These are phyloP conservation scores for Carex parvula DNA, from an alignment of 176 grass and related monocot genomes.

Conservation along the genomic window DNA sequence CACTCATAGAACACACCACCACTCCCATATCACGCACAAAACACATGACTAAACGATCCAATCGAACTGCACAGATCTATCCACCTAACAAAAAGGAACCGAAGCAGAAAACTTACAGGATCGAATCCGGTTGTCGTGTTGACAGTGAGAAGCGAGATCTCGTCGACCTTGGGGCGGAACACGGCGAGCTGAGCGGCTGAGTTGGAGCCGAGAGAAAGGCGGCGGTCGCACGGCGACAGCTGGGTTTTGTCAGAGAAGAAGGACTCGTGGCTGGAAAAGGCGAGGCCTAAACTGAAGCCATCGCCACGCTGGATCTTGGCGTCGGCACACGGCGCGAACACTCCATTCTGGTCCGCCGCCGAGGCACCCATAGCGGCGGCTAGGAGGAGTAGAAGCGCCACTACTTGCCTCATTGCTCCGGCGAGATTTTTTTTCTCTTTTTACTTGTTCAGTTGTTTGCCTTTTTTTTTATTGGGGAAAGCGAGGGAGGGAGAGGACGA, in stretches of 20 bases:
- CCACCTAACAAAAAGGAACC: background rate
- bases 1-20: background rate
- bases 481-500: background rate
- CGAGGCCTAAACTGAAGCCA: conserved; percentile 87
- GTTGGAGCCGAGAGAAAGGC: conserved; percentile 51
- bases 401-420: background rate
- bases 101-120: conserved; percentile 36
- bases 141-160: conserved; percentile 98
- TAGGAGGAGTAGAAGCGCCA: background rate
- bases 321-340: conserved; percentile 76
- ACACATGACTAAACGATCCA: background rate
- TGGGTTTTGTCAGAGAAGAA: conserved; percentile 57
- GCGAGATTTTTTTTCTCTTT: background rate
- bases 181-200: conserved; percentile 55
- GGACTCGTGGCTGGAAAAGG: conserved; percentile 43
- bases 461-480: conserved; percentile 6
- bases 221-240: conserved; percentile 92
- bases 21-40: background rate
- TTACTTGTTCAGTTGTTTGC: background rate
- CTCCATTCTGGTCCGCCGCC: conserved; percentile 49
- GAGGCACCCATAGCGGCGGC: background rate
- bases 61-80: conserved; percentile 18
- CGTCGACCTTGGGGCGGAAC: conserved; percentile 95
- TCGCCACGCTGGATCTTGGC: conserved; percentile 73
- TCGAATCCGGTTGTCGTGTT: conserved; percentile 75